Percentiles rank a stretch among this genome's conserved stretches.
phyloP scores from a whole-genome alignment of 768 basidiomycete species.

The Sistotremastrum niveocremeum region DNA sequence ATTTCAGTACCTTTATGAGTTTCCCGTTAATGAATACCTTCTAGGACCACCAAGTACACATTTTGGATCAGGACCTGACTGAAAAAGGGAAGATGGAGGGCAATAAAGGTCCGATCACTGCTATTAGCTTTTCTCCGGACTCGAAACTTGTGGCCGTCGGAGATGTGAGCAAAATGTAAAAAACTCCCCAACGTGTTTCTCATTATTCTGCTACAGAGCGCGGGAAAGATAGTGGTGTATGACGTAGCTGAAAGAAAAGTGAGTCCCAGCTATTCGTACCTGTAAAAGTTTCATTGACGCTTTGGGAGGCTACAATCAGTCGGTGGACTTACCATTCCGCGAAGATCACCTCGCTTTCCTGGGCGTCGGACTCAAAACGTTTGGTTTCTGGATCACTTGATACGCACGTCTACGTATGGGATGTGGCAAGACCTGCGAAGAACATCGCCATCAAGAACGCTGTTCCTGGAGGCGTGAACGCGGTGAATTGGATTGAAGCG shows the following conservation, averaged over 20 bases:
- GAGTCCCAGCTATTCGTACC: conserved; percentile 5
- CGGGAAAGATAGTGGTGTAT: conserved; percentile 70
- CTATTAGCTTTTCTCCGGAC: conserved; percentile 70
- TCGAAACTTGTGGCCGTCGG: conserved; percentile 66
- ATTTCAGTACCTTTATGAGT: conserved; percentile 1
- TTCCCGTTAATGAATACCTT: not conserved
- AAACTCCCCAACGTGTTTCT: not conserved
- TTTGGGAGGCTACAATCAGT: conserved; percentile 44
- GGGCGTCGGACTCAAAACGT: conserved; percentile 61
- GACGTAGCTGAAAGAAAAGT: conserved; percentile 57
- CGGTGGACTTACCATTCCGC: conserved; percentile 83
- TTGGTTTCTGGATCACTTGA: conserved; percentile 87
- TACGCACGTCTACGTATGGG: conserved; percentile 84
- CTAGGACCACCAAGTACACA: conserved; percentile 63
- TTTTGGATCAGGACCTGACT: conserved; percentile 60
- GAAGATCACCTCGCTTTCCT: conserved; percentile 65
- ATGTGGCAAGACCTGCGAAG: conserved; percentile 51
- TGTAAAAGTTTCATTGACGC: not conserved
- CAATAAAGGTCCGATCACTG: conserved; percentile 57
- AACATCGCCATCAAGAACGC: conserved; percentile 80
- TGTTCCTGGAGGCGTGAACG: conserved; percentile 70
- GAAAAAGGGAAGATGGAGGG: conserved; percentile 47
- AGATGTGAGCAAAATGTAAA: conserved; percentile 47
- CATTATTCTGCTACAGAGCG: conserved; percentile 34
- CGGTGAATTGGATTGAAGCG: conserved; percentile 61